Base-by-base conservation (phyloP, 345 rosid species). In the Hevea brasiliensis region DNA sequence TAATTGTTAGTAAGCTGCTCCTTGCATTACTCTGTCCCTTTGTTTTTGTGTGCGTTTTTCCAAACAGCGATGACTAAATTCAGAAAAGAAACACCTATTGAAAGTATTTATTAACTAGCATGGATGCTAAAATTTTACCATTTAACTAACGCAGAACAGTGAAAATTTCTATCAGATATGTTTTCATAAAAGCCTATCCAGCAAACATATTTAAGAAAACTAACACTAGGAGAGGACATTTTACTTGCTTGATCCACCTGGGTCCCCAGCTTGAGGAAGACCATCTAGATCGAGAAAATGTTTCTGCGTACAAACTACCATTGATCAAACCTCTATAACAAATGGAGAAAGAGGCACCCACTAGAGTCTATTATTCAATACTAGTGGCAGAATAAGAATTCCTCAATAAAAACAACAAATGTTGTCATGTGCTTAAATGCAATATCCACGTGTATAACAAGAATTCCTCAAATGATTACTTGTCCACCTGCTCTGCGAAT, bases 241-340 rank as follows among this genome's bases (percentile, higher is more conserved):
- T 72, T 90, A 92, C 97, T 81, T 88, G 95, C 80, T 92, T 94
- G 76, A 92, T 90, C 67, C 94, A 86, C 81, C 84, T 82, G 57
- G 96, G 98, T 66, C 97, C 97, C 97, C 98, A 94, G 72, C 86
- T 86, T 53, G 86, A 86, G 20, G 94, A 86, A 79, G 95, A 89
- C 94, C 94, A 92, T 82, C 91, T 85, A 68, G 97, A 92, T 71
- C 76, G 91, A 44, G 93, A 74, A 83, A 70, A 88, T 45, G 89
- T 70, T 85, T 94, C 97, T 8, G 96, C 94, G 54, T 87, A 90
- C 81, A 89, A 81, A 77, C 87, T 70, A 75, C 92, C 97, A 71
- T 92, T 88, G 81, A 94, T 86, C 72, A 87, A 81, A 53, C 97
- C 95, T 75, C 98, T 94, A 65, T 51, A 72, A 77, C 32, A 77